Evolutionary conservation across 495 filamentous ascomycete genomes (phyloP), one percentile per base, ranked within the genome.

Genomic region (Pyronema omphalodes): DNA sequence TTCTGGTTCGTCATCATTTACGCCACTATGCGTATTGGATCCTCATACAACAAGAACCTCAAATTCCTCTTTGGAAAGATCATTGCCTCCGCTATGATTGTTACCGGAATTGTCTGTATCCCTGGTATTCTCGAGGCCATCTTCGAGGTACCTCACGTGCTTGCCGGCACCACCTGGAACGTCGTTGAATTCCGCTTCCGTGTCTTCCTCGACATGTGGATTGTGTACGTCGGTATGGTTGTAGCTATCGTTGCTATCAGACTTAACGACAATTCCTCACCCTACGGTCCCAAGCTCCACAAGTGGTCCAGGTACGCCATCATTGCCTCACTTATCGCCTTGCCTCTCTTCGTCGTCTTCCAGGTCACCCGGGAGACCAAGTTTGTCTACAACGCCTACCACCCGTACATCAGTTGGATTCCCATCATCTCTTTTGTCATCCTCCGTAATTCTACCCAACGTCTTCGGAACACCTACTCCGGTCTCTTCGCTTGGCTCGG

Each of bases 1-100:
- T 80, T 78, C 62, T 82, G 76, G 74, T 81, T 75, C 62, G 57
- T 78, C 14, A 67, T 79, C 14, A 61, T 76, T 34, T 80, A 72
- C 57, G 33, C 63, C 29, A 78, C 73, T 14, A 66, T 82, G 55
- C 58, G 62, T 19, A 52, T 68, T 50, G 60, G 68, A 15, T 58
- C 57, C n/a, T 41, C 57, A 18, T 55, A 55, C 46, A 81, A 80
- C 59, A 44, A 59, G 12, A 66, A 67, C 37, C 43, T 67, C 4
- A 56, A 47, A 9, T 73, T 73, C 56, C 52, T 81, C 12, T 34
- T 71, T 12, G 57, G 49, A 4, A 82, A 81, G 58, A 68, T 79
- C 6, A 7, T 71, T 1, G 19, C 71, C 8, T 74, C 76, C 4
- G 71, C 69, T 15, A 44, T 68, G 2, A 23, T 73, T 35, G 66